Evolutionary conservation across 1,284 basidiomycete genomes (phyloP).

Genomic region (Cerioporus squamosus): DNA sequence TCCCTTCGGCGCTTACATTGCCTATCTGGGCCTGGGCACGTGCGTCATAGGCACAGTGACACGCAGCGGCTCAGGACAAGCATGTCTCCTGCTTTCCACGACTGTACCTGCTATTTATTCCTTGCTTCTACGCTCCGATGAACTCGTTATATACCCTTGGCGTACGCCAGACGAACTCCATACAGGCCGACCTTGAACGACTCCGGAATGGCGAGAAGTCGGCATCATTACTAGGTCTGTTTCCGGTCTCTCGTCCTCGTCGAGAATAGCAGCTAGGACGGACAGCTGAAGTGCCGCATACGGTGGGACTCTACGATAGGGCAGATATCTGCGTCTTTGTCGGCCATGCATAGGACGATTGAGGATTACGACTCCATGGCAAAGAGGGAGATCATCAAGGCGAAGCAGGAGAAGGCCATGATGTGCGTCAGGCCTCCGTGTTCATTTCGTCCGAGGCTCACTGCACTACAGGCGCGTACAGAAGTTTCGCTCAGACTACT

Average conservation of each 20-base stretch:
- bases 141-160: slow-evolving; percentile 95
- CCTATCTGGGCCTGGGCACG: background rate
- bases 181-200: slow-evolving; percentile 85
- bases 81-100: background rate
- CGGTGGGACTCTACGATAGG: slow-evolving; percentile 53
- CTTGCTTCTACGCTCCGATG: slow-evolving; percentile 50
- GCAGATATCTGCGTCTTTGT: slow-evolving; percentile 92
- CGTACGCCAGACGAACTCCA: slow-evolving; percentile 87
- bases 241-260: background rate
- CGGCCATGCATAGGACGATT: slow-evolving; percentile 90
- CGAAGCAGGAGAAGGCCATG: slow-evolving; percentile 93
- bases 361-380: slow-evolving; percentile 98
- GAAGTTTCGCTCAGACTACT: slow-evolving; percentile 80
- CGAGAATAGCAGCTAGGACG: background rate
- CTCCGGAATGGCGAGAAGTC: slow-evolving; percentile 82
- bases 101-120: slow-evolving; percentile 1
- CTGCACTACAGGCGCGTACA: slow-evolving; percentile 69
- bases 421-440: slow-evolving; percentile 57
- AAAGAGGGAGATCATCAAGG: slow-evolving; percentile 90
- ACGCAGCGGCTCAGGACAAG: slow-evolving; percentile 2
- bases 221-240: slow-evolving; percentile 81
- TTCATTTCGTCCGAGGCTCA: background rate
- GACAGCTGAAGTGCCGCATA: background rate
- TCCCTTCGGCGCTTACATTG: too few relatives aligned
- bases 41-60: slow-evolving; percentile 4